A percentile compares a stretch with the other conserved stretches of the same genome.
Conservation (phyloP, 164 flowering plant species). For the Liriodendron chinense region DNA sequence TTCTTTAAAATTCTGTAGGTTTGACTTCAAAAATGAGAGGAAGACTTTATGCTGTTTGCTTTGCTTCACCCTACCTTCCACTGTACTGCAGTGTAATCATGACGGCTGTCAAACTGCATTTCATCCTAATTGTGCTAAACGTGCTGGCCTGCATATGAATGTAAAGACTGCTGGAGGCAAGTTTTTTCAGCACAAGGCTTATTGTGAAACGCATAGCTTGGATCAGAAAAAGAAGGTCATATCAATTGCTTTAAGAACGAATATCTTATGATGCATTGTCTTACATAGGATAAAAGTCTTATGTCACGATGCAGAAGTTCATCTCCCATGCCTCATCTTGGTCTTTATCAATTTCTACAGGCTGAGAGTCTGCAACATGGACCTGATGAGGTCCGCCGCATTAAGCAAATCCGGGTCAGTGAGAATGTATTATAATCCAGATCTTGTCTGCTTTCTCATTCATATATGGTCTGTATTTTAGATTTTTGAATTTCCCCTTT, state of each 20-base stretch:
- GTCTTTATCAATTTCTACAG: constrained; percentile 33
- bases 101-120: constrained; percentile 84
- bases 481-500: no score
- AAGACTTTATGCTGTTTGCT: background rate
- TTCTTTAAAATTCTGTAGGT: background rate
- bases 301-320: background rate
- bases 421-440: background rate
- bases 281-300: background rate
- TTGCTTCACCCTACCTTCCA: background rate
- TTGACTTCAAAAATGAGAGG: background rate
- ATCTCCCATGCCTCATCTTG: background rate
- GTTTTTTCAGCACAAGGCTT: constrained; percentile 79
- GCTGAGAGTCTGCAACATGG: constrained; percentile 70
- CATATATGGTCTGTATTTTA: no score
- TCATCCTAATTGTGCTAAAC: constrained; percentile 91
- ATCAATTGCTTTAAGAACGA: background rate
- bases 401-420: constrained; percentile 85
- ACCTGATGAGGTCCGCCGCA: constrained; percentile 60
- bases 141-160: constrained; percentile 70
- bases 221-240: constrained; percentile 87
- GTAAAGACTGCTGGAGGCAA: constrained; percentile 57
- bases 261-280: constrained; percentile 4
- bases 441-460: constrained; percentile 1
- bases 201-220: constrained; percentile 82
- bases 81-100: constrained; percentile 67